Conservation (phyloP, 139 green algal genomes). For the Chlorella sp. region DNA sequence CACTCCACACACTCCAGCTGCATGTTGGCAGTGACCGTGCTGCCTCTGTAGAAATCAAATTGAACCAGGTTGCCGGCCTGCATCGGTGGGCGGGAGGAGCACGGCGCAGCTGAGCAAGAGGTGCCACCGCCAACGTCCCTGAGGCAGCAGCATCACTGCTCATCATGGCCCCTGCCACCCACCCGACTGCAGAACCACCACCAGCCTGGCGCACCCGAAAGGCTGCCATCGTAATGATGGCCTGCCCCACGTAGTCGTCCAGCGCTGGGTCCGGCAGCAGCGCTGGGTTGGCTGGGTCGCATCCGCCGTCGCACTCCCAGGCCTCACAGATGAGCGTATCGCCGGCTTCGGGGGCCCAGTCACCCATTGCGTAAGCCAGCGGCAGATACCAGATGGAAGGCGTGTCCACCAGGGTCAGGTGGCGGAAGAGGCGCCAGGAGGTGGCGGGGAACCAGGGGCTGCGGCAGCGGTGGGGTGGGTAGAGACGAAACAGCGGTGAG, state of each 20-base stretch:
- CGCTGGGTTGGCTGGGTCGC: constrained; percentile 25
- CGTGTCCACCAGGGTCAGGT: constrained; percentile 14
- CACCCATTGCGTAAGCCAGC: constrained; percentile 11
- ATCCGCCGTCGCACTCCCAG: constrained; percentile 53
- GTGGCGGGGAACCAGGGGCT: neutral
- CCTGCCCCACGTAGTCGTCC: constrained; percentile 37
- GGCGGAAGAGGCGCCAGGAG: constrained; percentile 15
- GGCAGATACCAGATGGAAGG: constrained; percentile 5
- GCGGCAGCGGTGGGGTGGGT: neutral
- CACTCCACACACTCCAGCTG: no score
- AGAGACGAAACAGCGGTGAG: no score
- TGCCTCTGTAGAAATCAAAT: no score
- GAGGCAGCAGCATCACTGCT: no score
- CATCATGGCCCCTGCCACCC: no score
- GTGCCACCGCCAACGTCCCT: no score
- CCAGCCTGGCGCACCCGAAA: neutral
- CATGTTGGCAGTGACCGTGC: no score
- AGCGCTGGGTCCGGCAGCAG: constrained; percentile 26
- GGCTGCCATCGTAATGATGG: neutral
- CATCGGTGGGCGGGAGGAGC: neutral
- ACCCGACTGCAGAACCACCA: no score
- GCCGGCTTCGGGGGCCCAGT: constrained; percentile 28
- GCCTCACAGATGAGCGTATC: constrained; percentile 32
- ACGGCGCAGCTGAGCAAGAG: no score
- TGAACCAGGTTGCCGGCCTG: neutral